These are phyloP conservation scores for Candida sp. DNA, from an alignment of 1,139 yeast genomes.

Conservation along the genomic window DNA sequence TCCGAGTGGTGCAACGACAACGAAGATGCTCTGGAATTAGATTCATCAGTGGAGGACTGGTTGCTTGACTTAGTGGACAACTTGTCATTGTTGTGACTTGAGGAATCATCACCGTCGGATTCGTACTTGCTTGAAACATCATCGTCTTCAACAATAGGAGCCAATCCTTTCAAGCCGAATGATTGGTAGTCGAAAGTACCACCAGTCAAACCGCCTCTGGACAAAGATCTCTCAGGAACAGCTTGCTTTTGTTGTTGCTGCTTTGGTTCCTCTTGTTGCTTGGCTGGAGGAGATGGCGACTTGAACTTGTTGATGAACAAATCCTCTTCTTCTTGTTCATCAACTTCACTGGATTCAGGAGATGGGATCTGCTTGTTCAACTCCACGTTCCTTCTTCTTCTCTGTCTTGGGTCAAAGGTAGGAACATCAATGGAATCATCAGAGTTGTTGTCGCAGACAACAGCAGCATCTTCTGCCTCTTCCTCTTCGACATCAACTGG, in stretches of 20 bases:
- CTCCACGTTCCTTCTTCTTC: slow-evolving; percentile 8
- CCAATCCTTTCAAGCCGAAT: slow-evolving; percentile 41
- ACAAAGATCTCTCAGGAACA: slow-evolving; percentile 15
- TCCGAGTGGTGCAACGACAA: slow-evolving; percentile 48
- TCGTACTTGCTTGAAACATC: slow-evolving; percentile 40
- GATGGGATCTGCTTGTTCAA: slow-evolving; percentile 10
- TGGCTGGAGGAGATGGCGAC: slow-evolving; percentile 1
- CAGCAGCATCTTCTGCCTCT: slow-evolving; percentile 6
- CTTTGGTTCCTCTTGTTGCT: too few species aligned
- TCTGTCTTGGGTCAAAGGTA: slow-evolving; percentile 13
- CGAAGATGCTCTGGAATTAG: slow-evolving; percentile 35
- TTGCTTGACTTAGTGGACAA: slow-evolving; percentile 17
- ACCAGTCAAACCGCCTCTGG: slow-evolving; percentile 15
- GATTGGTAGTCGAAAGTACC: slow-evolving; percentile 30
- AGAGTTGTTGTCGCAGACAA: slow-evolving; percentile 1
- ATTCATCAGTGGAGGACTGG: slow-evolving; percentile 4
- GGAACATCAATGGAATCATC: slow-evolving; percentile 11
- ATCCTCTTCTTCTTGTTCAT: slow-evolving; percentile 15
- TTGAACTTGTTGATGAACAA: slow-evolving; percentile 8
- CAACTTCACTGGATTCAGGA: slow-evolving; percentile 16
- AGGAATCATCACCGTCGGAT: slow-evolving; percentile 27
- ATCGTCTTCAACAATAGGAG: slow-evolving; percentile 45
- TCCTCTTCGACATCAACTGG: slow-evolving; percentile 4
- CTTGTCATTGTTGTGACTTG: slow-evolving; percentile 15
- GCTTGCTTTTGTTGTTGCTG: slow-evolving; percentile 11